Base-by-base conservation (phyloP, 2,329 filamentous ascomycete genomes). In the Alternaria arborescens region DNA sequence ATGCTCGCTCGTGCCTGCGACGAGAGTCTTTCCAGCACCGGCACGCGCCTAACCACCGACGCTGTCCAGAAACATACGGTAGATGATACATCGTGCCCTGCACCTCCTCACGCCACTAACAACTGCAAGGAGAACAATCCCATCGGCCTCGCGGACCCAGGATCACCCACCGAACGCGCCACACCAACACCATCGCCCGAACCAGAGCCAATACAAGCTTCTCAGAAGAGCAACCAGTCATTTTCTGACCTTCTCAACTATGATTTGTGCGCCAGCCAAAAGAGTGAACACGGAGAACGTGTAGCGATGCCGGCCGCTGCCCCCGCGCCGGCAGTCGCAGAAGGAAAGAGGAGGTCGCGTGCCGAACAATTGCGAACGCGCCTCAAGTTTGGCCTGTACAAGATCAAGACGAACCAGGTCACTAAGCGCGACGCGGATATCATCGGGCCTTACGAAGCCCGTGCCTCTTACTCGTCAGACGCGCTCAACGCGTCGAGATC, bases 311-410 rank as follows among this genome's bases (percentile, higher is more conserved):
- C 61, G 40, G 46, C 57, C 14, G 55, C 64, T 18, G 55, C 57
- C 32, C 62, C 68, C 22, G 54, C 63, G 11, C 56, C 58, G 28
- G 40, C 59, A 26, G 47, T 53, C 16, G 48, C 58, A 18, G 60
- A 56, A 32, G 58, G 62, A 47, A 55, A 64, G 44, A 74, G 62
- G 38, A 67, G 53, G 47, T 76, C 91, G 85, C 85, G 86, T 78
- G 89, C 88, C 20, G 86, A 90, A 71, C 86, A 88, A 50, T 82
- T 93, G 44, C 85, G 85, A 52, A 83, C 92, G 10, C 86, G 90
- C n/a, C 85, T 94, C 16, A 84, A 86, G 28, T 85, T 93, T 20
- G 91, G 90, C 14, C 86, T 86, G 71, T 93, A 93, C 82, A 93
- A 93, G 78, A 83, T 94, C 66, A 85, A 85, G 58, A 93, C 91